Evolutionary conservation across 1,139 yeast species (phyloP).

Genomic region (Taphrina wiesneri): DNA sequence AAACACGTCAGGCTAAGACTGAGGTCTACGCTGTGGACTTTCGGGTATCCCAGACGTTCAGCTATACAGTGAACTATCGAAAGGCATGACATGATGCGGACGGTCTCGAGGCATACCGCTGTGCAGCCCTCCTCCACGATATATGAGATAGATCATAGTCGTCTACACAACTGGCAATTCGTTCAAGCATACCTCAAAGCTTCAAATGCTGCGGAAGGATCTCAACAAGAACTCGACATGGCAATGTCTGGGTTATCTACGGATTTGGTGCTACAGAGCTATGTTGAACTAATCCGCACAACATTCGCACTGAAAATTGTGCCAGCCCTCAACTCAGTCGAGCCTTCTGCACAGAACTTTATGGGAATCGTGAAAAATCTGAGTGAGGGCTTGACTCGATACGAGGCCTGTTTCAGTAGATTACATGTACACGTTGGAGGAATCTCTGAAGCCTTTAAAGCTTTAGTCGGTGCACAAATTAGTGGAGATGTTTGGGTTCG

Average conservation of each 20-base stretch:
- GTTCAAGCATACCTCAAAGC: slow-evolving; percentile 8
- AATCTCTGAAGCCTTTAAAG: slow-evolving; percentile 6
- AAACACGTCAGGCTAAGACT: background rate
- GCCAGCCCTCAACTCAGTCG: slow-evolving; percentile 10
- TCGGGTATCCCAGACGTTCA: too few relatives aligned
- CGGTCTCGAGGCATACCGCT: background rate
- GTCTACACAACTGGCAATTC: background rate
- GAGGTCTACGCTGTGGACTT: too few relatives aligned
- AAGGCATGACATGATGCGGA: slow-evolving; percentile 2
- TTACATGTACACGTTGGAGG: background rate
- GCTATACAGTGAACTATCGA: too few relatives aligned
- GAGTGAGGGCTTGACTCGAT: slow-evolving; percentile 12
- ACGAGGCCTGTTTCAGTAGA: slow-evolving; percentile 17
- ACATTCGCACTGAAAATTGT: slow-evolving; percentile 17
- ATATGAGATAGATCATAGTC: background rate
- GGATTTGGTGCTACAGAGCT: background rate
- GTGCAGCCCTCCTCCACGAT: background rate
- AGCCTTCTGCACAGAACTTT: background rate
- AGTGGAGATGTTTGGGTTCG: background rate
- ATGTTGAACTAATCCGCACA: slow-evolving; percentile 16
- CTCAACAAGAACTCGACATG: background rate
- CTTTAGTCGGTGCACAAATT: slow-evolving; percentile 1
- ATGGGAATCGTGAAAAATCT: background rate
- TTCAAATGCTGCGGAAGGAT: background rate
- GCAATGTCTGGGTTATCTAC: slow-evolving; percentile 8